These are phyloP conservation scores for Torrubiellomyces zombiae DNA, from an alignment of 2,329 filamentous ascomycete genomes.

Conservation along the genomic window DNA sequence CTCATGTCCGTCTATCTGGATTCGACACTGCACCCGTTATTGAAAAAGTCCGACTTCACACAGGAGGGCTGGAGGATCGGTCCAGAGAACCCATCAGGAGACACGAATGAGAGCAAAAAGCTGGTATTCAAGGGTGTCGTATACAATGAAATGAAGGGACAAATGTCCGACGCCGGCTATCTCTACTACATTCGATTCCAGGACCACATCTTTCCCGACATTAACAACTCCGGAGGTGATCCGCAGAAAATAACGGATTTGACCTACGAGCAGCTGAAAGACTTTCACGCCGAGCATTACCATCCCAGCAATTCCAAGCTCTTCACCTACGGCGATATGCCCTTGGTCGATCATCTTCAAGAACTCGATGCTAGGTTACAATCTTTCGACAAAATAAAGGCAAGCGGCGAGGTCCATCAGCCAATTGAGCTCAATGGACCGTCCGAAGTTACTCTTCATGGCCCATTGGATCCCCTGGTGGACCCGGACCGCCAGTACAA, in stretches of 20 bases:
- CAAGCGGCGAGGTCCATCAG: conserved; percentile 56
- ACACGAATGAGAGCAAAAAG: conserved; percentile 40
- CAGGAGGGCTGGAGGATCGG: conserved; percentile 97
- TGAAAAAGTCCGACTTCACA: conserved; percentile 82
- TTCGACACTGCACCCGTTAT: conserved; percentile 73
- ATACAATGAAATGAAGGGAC: conserved; percentile 99
- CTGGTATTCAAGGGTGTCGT: conserved; percentile 95
- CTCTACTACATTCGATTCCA: conserved; percentile 92
- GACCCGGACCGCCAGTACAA: conserved; percentile 80
- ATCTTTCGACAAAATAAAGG: conserved; percentile 52
- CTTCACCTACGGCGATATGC: conserved; percentile 89
- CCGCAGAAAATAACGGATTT: conserved; percentile 92
- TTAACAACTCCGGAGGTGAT: conserved; percentile 95
- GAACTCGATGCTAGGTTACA: conserved; percentile 62
- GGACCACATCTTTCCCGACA: conserved; percentile 80
- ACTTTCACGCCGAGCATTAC: conserved; percentile 85
- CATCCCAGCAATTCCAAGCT: conserved; percentile 96
- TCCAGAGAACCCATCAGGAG: conserved; percentile 65
- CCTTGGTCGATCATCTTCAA: conserved; percentile 61
- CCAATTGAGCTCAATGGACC: conserved; percentile 62
- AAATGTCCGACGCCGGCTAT: conserved; percentile 95
- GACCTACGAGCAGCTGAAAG: conserved; percentile 74
- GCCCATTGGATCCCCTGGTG: conserved; percentile 75
- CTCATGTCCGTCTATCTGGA: conserved; percentile 94
- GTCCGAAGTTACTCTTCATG: conserved; percentile 51